Conservation (phyloP, 2,329 filamentous ascomycete genomes). For the Scytalidium sp. region DNA sequence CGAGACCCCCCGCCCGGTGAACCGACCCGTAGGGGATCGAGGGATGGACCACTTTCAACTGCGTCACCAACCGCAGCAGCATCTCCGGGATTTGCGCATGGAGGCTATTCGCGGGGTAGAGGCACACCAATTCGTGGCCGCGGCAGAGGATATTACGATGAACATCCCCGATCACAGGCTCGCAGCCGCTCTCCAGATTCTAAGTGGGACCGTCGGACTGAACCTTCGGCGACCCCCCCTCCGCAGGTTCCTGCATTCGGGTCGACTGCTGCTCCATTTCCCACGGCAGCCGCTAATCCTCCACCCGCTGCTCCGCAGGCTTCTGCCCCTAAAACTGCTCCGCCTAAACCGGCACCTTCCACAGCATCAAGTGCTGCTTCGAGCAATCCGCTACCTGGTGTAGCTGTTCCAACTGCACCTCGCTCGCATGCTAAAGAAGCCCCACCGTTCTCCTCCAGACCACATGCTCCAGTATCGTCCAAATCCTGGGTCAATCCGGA, state of each 20-base stretch:
- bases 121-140: slow-evolving; percentile 51
- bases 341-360: background rate
- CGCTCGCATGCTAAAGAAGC: slow-evolving; percentile 9
- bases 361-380: background rate
- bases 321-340: background rate
- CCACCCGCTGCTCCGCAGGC: background rate
- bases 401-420: slow-evolving; percentile 24
- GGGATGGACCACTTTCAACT: slow-evolving; percentile 71
- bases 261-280: slow-evolving; percentile 24
- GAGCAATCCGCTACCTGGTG: slow-evolving; percentile 17
- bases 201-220: slow-evolving; percentile 25
- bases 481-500: slow-evolving; percentile 5
- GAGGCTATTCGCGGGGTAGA: slow-evolving; percentile 41
- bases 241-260: slow-evolving; percentile 54
- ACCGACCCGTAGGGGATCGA: slow-evolving; percentile 63
- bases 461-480: slow-evolving; percentile 1
- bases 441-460: background rate
- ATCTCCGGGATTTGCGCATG: slow-evolving; percentile 28
- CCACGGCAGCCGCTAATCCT: slow-evolving; percentile 4
- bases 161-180: slow-evolving; percentile 37
- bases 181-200: slow-evolving; percentile 29
- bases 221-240: slow-evolving; percentile 49
- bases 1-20: slow-evolving; percentile 60
- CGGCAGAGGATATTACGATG: slow-evolving; percentile 59
- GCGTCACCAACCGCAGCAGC: slow-evolving; percentile 70